Percentiles rank a stretch among this genome's conserved stretches.
phyloP scores from a whole-genome alignment of 768 basidiomycete genomes.

The Hericium alpestre region DNA sequence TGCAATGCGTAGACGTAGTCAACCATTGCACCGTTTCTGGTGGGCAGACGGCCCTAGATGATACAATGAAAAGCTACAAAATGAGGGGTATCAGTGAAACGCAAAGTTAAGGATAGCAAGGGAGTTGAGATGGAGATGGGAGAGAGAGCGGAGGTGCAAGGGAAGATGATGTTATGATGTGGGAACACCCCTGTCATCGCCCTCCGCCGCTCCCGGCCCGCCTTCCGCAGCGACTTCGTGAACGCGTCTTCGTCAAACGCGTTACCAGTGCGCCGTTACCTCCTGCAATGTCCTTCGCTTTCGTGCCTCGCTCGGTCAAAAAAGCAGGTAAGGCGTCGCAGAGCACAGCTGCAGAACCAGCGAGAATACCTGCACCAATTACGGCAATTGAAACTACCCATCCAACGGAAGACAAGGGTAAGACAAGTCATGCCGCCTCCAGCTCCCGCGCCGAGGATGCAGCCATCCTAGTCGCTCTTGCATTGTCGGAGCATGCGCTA shows the following conservation, averaged over 20 bases:
- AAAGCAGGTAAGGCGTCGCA: neutral
- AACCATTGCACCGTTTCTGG: slow-evolving; percentile 35
- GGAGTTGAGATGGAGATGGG: neutral
- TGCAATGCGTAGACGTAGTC: slow-evolving; percentile 85
- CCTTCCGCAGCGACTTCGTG: no score
- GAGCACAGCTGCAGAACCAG: neutral
- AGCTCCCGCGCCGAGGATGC: slow-evolving; percentile 31
- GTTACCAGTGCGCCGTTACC: neutral
- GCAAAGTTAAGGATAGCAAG: neutral
- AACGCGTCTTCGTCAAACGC: no score
- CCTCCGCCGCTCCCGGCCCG: neutral
- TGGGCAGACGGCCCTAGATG: neutral
- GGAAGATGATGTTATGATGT: neutral
- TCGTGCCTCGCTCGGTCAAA: neutral
- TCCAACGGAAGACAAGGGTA: neutral
- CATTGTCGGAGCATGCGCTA: slow-evolving; percentile 61
- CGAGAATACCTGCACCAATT: neutral
- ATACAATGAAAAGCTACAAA: neutral
- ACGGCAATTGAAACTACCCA: neutral
- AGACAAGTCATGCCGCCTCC: no score
- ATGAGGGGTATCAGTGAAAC: neutral
- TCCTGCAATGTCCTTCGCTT: neutral
- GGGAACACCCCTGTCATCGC: neutral
- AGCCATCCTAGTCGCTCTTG: slow-evolving; percentile 39
- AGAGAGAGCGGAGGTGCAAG: neutral